A percentile compares a stretch with the other conserved stretches of the same genome.
These are phyloP conservation scores for Ustilago crameri DNA, from an alignment of 1,284 basidiomycete genomes.

Conservation along the genomic window DNA sequence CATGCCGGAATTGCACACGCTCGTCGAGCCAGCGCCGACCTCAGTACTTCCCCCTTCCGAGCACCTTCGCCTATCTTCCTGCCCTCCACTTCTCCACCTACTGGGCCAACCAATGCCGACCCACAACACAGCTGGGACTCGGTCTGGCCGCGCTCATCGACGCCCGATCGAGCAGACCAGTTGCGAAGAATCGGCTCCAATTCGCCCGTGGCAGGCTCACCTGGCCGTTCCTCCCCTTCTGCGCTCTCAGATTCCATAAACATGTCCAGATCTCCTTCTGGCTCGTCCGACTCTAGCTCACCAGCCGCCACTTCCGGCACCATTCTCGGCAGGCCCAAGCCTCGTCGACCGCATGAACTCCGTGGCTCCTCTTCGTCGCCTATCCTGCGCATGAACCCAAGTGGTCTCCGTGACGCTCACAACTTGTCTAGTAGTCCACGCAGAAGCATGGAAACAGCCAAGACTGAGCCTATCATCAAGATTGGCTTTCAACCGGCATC, in stretches of 20 bases:
- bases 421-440: conserved; percentile 24
- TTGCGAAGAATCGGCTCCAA: conserved; percentile 37
- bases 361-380: conserved; percentile 46
- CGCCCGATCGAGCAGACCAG: conserved; percentile 38
- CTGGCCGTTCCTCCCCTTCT: conserved; percentile 32
- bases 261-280: conserved; percentile 39
- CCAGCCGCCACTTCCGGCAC: conserved; percentile 21
- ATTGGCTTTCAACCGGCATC: conserved; percentile 37
- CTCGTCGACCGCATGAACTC: conserved; percentile 46
- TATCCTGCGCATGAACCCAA: conserved; percentile 28
- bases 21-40: conserved; percentile 32
- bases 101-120: conserved; percentile 40
- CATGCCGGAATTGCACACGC: conserved; percentile 32
- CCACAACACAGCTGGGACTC: conserved; percentile 57
- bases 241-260: conserved; percentile 26
- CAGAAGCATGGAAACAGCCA: conserved; percentile 35
- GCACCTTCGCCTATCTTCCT: conserved; percentile 45
- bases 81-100: conserved; percentile 31
- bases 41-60: conserved; percentile 26
- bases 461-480: conserved; percentile 30
- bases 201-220: conserved; percentile 32
- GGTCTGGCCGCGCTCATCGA: conserved; percentile 54
- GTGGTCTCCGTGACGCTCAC: conserved; percentile 28
- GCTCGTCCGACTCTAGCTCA: conserved; percentile 35
- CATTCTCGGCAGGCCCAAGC: conserved; percentile 35